Evolutionary conservation across 2,329 filamentous ascomycete species (phyloP).

Genomic region (Aspergillus fumigatiaffinis): DNA sequence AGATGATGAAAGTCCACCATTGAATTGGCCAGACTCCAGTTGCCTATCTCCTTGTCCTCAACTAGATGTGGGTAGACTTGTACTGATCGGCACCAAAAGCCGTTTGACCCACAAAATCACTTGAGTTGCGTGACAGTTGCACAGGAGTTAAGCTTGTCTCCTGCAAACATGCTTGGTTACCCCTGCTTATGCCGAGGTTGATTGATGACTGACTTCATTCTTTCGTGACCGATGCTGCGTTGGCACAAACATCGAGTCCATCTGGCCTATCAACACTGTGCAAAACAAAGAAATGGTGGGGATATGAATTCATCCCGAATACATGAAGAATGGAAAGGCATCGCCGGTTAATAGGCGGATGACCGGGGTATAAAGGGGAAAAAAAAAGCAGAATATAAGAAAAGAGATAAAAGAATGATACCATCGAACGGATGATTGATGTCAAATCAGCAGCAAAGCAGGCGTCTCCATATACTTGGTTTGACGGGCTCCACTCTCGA

Average conservation of each 20-base stretch:
- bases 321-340: not conserved
- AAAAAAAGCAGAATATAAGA: slow-evolving; percentile 4
- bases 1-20: not conserved
- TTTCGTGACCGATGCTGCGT: not conserved
- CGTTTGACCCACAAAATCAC: not conserved
- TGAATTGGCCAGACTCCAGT: not conserved
- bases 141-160: not conserved
- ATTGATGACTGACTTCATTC: not conserved
- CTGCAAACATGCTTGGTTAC: not conserved
- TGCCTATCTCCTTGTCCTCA: too few species aligned
- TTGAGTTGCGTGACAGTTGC: not conserved
- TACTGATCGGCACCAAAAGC: not conserved
- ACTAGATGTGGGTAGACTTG: not conserved
- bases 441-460: slow-evolving; percentile 11
- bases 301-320: not conserved
- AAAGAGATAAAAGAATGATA: not conserved
- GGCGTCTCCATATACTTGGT: slow-evolving; percentile 13
- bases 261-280: not conserved
- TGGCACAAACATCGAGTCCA: not conserved
- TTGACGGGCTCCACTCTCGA: not conserved
- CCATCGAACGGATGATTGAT: not conserved
- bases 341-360: not conserved
- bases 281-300: not conserved
- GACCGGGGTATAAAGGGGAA: slow-evolving; percentile 12
- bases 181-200: not conserved